Conservation (phyloP, 331 rosid species). For the Phaseolus coccineus region DNA sequence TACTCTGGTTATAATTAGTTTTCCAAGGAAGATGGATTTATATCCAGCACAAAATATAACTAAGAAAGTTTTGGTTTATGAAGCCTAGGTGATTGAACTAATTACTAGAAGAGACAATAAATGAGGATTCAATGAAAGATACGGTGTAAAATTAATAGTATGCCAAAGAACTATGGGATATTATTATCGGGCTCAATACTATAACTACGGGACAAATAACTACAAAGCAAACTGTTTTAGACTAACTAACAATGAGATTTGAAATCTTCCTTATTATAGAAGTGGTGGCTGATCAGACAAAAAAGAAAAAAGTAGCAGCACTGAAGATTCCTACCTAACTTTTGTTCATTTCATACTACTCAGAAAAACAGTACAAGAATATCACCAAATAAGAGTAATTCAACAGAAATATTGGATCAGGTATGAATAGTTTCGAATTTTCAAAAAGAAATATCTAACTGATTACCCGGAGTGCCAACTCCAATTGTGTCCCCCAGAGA, state of each 20-base stretch:
- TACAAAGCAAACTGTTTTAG: neutral
- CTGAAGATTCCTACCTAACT: neutral
- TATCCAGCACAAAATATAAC: neutral
- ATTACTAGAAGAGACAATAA: neutral
- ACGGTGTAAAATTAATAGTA: neutral
- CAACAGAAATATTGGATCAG: neutral
- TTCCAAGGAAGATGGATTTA: conserved; percentile 8
- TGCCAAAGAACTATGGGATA: neutral
- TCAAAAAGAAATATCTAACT: conserved; percentile 15
- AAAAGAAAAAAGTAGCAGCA: neutral
- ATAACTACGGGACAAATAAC: too few relatives aligned
- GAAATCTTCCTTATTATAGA: conserved; percentile 1
- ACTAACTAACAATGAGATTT: neutral
- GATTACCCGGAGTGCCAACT: conserved; percentile 82
- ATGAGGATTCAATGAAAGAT: neutral
- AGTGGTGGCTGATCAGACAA: neutral
- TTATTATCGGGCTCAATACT: neutral
- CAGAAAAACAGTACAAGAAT: conserved; percentile 29
- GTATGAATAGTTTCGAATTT: neutral
- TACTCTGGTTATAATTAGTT: neutral
- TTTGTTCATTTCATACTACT: neutral
- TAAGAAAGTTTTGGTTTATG: neutral
- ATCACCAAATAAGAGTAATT: conserved; percentile 2
- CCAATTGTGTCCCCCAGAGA: conserved; percentile 96
- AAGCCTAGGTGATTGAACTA: neutral